A percentile compares a stretch with the other conserved stretches of the same genome.
These are phyloP conservation scores for Claviceps sp. DNA, from an alignment of 2,329 filamentous ascomycete species.

Conservation along the genomic window DNA sequence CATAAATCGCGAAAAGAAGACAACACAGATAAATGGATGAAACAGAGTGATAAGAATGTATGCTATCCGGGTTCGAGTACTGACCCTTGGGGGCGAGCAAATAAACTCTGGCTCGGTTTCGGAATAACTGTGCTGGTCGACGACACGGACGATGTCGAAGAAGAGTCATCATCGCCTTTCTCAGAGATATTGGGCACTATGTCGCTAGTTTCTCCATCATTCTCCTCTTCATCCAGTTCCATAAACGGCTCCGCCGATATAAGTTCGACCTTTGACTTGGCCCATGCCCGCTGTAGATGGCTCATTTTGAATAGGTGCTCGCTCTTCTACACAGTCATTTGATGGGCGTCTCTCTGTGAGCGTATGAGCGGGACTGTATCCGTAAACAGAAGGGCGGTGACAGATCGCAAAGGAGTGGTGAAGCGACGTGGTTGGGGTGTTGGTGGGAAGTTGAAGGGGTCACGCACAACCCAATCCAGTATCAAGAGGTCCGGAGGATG, in stretches of 20 bases:
- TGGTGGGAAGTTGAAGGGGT: background rate
- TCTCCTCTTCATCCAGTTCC: slow-evolving; percentile 35
- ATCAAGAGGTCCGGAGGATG: background rate
- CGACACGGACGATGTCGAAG: slow-evolving; percentile 69
- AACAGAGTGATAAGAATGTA: background rate
- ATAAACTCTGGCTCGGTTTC: slow-evolving; percentile 57
- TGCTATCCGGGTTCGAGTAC: slow-evolving; percentile 3
- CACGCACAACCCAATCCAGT: background rate
- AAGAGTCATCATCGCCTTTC: slow-evolving; percentile 48
- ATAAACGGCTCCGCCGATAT: slow-evolving; percentile 30
- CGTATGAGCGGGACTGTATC: background rate
- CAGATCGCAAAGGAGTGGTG: background rate
- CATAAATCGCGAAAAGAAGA: no score
- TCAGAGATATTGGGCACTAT: slow-evolving; percentile 33
- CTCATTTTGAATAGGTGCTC: slow-evolving; percentile 46
- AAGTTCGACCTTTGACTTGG: slow-evolving; percentile 57
- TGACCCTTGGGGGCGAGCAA: slow-evolving; percentile 57
- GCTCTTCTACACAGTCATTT: background rate
- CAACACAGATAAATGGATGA: background rate
- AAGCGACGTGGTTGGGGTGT: background rate
- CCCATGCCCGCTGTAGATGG: slow-evolving; percentile 66
- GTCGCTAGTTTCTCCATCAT: slow-evolving; percentile 21
- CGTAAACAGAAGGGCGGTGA: no score
- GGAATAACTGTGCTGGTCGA: slow-evolving; percentile 88
- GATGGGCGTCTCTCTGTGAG: background rate